Conservation (phyloP, 2,329 filamentous ascomycete genomes). For the Alternaria tenuissima region DNA sequence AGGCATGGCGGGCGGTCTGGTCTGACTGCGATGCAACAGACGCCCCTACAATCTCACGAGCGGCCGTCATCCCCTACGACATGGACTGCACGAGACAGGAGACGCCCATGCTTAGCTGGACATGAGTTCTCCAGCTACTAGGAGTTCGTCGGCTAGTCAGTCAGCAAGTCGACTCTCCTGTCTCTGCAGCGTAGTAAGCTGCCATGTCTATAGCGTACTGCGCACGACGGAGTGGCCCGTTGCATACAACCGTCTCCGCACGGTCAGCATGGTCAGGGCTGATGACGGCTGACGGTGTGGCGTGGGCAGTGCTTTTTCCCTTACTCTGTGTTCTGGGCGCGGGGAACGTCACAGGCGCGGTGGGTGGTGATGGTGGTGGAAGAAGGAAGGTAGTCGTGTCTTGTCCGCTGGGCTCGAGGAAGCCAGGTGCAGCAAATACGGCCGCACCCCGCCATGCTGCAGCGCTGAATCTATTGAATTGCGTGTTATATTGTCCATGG, state of each 20-base stretch:
- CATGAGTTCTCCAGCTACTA: background rate
- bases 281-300: constrained; percentile 19
- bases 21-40: constrained; percentile 10
- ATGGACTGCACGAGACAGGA: constrained; percentile 7
- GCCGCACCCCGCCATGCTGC: constrained; percentile 5
- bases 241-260: constrained; percentile 10
- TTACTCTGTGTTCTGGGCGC: constrained; percentile 17
- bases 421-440: background rate
- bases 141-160: background rate
- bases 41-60: constrained; percentile 19
- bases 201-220: background rate
- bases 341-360: constrained; percentile 1
- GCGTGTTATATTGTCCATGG: constrained; percentile 16
- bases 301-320: constrained; percentile 19
- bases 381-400: background rate
- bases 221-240: constrained; percentile 6
- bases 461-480: constrained; percentile 8
- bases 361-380: background rate
- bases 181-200: background rate
- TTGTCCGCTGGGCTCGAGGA: background rate
- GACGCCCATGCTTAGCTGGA: background rate
- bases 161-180: background rate
- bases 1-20: constrained; percentile 7
- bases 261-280: constrained; percentile 15
- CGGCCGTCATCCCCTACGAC: constrained; percentile 18